Evolutionary conservation across 1,284 basidiomycete genomes (phyloP), one percentile per base, ranked within the genome.

Genomic region (Cryptococcus amylolentus): DNA sequence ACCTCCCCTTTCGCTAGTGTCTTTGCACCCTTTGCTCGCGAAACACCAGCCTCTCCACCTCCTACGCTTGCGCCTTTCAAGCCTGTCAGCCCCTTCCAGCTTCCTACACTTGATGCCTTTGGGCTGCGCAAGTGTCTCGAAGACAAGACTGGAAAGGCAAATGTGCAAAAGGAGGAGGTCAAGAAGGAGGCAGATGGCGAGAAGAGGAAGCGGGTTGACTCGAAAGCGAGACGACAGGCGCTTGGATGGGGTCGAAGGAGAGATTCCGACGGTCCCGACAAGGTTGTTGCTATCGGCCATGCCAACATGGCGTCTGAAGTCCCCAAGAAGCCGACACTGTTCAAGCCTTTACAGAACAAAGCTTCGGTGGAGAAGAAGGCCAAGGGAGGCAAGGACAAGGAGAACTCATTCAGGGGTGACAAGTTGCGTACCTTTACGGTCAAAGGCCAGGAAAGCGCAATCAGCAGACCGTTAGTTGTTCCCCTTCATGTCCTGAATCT

Each of bases 231-330:
- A 13, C 57, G 73, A 40, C 56, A 67, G 39, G 69, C 68, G 20
- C 53, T 75, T 4, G 71, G 71, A 12, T 75, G 73, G 73, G 63
- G 64, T 13, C 65, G 70, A 39, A 62, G 67, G 42, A 55, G 70
- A 35, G 63, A 58, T 42, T 66, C 66, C 16, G 69, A 71, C 49
- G 69, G 64, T 9, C 67, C 65, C 7, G 60, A 60, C 5, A 63
- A 57, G 46, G 56, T 61, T 6, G 49, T 60, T 18, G 51, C 27
- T 3, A 27, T 55, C 9, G 57, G 50, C 5, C 38, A 37, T 16
- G 31, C 27, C 37, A 8, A 44, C 14, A 39, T 20, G 12, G 12
- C 51, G 41, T 16, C 35, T 18, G n/a, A 37, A 23, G 12, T 40
- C 38, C 6, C 37, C 41, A 54, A 50, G 14, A 45, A 23, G 43